phyloP scores from a whole-genome alignment of 106 monocot species.

The Dendrobium officinale region DNA sequence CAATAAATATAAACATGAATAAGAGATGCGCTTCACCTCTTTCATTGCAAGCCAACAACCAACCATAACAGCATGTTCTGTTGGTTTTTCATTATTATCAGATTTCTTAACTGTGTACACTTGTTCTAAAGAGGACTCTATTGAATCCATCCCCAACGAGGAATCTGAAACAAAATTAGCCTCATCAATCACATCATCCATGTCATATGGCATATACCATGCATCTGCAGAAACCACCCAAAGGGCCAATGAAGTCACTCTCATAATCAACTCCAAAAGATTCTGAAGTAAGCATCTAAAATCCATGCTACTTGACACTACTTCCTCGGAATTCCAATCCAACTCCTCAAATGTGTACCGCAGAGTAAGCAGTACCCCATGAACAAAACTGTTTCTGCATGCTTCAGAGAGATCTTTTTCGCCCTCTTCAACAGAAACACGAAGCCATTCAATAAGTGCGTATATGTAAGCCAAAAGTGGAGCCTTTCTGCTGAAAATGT shows the following conservation, averaged over 20 bases:
- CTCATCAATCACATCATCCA: slow-evolving; percentile 57
- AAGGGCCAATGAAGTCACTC: slow-evolving; percentile 78
- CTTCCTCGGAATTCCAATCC: slow-evolving; percentile 66
- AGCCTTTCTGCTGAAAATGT: slow-evolving; percentile 7
- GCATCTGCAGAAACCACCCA: slow-evolving; percentile 97
- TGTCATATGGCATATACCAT: slow-evolving; percentile 80
- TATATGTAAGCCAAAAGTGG: slow-evolving; percentile 58
- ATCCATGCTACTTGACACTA: slow-evolving; percentile 40
- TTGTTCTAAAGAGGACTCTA: slow-evolving; percentile 28
- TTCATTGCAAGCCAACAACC: slow-evolving; percentile 99
- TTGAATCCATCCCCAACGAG: slow-evolving; percentile 22
- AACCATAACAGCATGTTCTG: slow-evolving; percentile 89
- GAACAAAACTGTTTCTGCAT: slow-evolving; percentile 89
- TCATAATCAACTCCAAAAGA: slow-evolving; percentile 71
- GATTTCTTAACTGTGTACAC: slow-evolving; percentile 19
- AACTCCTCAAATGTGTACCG: slow-evolving; percentile 97
- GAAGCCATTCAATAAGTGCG: slow-evolving; percentile 79
- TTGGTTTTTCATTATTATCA: slow-evolving; percentile 33
- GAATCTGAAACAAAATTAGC: slow-evolving; percentile 35
- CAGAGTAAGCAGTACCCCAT: slow-evolving; percentile 88
- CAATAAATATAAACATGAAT: neutral
- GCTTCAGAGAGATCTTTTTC: slow-evolving; percentile 82
- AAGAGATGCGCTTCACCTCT: slow-evolving; percentile 49
- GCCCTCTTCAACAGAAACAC: slow-evolving; percentile 58
- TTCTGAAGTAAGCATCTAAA: slow-evolving; percentile 58